Evolutionary conservation across 1,139 yeast species (phyloP).

Genomic region (Suhomyces kunorum): DNA sequence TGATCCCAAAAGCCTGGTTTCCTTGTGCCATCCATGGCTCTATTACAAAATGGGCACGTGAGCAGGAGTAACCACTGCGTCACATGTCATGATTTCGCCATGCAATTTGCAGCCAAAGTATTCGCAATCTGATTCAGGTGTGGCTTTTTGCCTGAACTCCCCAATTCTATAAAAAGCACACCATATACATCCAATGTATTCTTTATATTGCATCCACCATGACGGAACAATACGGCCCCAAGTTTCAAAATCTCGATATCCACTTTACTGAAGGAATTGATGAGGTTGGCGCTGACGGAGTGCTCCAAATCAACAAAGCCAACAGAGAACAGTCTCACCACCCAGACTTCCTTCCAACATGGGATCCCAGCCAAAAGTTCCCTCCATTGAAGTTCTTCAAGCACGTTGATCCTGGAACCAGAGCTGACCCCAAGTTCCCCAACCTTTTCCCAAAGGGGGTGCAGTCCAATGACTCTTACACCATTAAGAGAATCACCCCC

Average conservation of each 20-base stretch:
- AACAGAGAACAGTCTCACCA: conserved; percentile 24
- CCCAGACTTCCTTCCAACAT: conserved; percentile 52
- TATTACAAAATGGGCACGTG: conserved; percentile 3
- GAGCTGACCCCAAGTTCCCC: conserved; percentile 57
- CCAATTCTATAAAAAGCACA: no score
- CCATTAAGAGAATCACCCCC: conserved; percentile 52
- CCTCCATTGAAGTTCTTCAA: conserved; percentile 50
- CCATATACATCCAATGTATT: no score
- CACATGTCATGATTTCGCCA: neutral
- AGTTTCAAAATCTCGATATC: conserved; percentile 43
- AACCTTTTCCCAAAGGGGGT: conserved; percentile 43
- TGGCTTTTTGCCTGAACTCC: conserved; percentile 6
- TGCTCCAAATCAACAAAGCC: conserved; percentile 33
- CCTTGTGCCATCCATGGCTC: conserved; percentile 8
- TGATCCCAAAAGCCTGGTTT: no score
- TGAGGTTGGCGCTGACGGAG: conserved; percentile 41
- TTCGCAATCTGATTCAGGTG: conserved; percentile 3
- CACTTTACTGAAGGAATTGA: conserved; percentile 40
- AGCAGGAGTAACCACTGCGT: conserved; percentile 1
- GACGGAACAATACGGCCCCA: conserved; percentile 13
- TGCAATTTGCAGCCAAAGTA: conserved; percentile 3
- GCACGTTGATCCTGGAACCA: conserved; percentile 54
- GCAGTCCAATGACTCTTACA: conserved; percentile 21
- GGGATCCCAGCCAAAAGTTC: conserved; percentile 47
- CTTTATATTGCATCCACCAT: no score